A percentile compares a stretch with the other conserved stretches of the same genome.
phyloP scores from a whole-genome alignment of 106 monocot species.

The Vanilla planifolia region DNA sequence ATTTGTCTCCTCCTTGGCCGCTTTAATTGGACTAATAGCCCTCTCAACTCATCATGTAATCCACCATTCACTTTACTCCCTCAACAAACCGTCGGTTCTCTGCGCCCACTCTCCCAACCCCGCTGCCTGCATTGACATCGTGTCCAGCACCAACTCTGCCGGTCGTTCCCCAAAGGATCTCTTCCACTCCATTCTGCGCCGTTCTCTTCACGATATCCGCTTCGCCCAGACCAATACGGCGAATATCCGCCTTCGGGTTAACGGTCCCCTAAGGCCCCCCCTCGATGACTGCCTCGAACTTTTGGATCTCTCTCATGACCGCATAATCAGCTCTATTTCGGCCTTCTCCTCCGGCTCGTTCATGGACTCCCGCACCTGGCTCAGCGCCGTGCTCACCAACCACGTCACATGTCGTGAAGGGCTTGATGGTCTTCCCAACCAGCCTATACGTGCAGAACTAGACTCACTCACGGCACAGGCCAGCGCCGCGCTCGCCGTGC shows the following conservation, averaged over 20 bases:
- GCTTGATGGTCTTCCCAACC: constrained; percentile 2
- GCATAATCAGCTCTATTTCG: constrained; percentile 3
- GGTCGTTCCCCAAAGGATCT: not conserved
- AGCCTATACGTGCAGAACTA: constrained; percentile 5
- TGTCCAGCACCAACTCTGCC: not conserved
- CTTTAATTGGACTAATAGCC: constrained; percentile 3
- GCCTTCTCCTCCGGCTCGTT: not conserved
- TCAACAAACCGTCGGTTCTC: constrained; percentile 7
- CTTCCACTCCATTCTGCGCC: constrained; percentile 14
- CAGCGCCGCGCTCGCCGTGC: constrained; percentile 37
- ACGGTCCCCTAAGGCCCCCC: constrained; percentile 9
- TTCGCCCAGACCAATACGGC: not conserved
- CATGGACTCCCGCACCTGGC: constrained; percentile 29
- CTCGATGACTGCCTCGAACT: constrained; percentile 35
- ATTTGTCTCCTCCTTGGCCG: constrained; percentile 12
- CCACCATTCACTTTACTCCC: not conserved
- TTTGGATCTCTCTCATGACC: constrained; percentile 35
- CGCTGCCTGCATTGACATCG: constrained; percentile 16
- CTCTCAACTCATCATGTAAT: constrained; percentile 1
- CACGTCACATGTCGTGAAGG: constrained; percentile 39
- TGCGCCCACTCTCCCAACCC: constrained; percentile 21
- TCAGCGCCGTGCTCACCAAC: constrained; percentile 43
- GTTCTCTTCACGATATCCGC: constrained; percentile 9
- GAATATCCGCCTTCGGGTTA: constrained; percentile 1
- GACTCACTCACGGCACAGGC: constrained; percentile 8